Percentiles rank a stretch among this genome's conserved stretches.
Evolutionary conservation across 2,329 filamentous ascomycete species (phyloP).

Genomic region (Juglanconis oblonga): DNA sequence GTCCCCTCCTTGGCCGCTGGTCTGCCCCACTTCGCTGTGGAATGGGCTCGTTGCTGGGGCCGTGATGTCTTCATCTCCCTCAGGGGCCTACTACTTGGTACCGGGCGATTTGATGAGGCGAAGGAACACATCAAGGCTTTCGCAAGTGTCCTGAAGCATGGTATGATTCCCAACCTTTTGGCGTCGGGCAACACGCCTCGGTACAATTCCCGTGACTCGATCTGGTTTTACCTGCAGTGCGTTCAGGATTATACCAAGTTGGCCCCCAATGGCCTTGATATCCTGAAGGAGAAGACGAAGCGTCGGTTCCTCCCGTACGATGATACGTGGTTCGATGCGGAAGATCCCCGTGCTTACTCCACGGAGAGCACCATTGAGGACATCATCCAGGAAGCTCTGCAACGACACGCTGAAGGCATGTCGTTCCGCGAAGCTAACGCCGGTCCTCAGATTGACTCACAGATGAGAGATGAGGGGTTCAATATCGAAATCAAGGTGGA

Average conservation of each 20-base stretch:
- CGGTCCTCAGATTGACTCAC: constrained; percentile 79
- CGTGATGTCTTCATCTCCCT: constrained; percentile 96
- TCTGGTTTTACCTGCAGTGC: constrained; percentile 97
- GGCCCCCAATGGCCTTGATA: constrained; percentile 69
- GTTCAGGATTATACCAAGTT: constrained; percentile 90
- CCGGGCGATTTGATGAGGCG: constrained; percentile 82
- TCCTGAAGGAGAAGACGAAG: constrained; percentile 75
- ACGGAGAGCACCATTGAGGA: constrained; percentile 80
- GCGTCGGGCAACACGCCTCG: constrained; percentile 80
- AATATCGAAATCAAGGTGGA: constrained; percentile 88
- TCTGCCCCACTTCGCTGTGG: constrained; percentile 86
- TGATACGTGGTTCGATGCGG: constrained; percentile 84
- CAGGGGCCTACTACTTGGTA: constrained; percentile 86
- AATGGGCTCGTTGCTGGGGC: constrained; percentile 97
- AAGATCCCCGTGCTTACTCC: constrained; percentile 84
- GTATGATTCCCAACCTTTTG: constrained; percentile 94
- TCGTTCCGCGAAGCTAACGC: constrained; percentile 95
- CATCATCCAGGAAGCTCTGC: constrained; percentile 87
- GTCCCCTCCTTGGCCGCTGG: constrained; percentile 90
- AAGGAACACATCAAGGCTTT: constrained; percentile 94
- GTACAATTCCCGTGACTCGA: constrained; percentile 93
- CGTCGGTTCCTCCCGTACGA: constrained; percentile 92
- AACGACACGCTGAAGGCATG: constrained; percentile 86
- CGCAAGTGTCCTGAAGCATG: constrained; percentile 93
- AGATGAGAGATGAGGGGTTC: constrained; percentile 93